These are phyloP conservation scores for Mucuna pruriens DNA, from an alignment of 306 rosid genomes.

Conservation along the genomic window DNA sequence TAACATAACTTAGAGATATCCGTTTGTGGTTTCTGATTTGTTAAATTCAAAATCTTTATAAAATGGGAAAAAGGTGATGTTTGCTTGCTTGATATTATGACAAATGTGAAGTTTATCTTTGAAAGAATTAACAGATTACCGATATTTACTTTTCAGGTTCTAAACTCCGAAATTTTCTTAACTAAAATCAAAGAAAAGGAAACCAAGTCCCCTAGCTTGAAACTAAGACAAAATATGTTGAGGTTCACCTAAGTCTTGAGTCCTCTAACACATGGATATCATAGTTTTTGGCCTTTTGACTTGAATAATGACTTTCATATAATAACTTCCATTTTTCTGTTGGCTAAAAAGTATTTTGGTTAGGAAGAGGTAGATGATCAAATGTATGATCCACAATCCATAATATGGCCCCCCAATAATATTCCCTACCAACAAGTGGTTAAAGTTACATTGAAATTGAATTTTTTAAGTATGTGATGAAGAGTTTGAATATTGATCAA, in stretches of 20 bases:
- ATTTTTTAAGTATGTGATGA: too few relatives aligned
- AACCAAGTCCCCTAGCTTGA: conserved; percentile 5
- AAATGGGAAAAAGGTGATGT: not conserved
- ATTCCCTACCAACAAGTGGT: too few relatives aligned
- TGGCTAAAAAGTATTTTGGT: not conserved
- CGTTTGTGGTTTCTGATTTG: conserved; percentile 22
- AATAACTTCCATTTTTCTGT: not conserved
- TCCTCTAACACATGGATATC: not conserved
- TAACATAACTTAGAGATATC: not conserved
- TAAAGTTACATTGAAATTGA: too few relatives aligned
- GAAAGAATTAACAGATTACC: conserved; percentile 36
- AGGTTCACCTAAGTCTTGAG: conserved; percentile 22
- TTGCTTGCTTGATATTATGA: conserved; percentile 18
- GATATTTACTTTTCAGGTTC: not conserved
- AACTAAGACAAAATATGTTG: not conserved
- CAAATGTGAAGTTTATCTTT: not conserved
- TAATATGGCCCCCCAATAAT: too few relatives aligned
- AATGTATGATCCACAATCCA: conserved; percentile 22
- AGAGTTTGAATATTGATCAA: too few relatives aligned
- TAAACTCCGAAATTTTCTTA: conserved; percentile 28
- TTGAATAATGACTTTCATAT: not conserved
- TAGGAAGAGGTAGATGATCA: conserved; percentile 15
- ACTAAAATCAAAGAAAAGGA: not conserved
- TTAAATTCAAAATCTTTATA: conserved; percentile 12
- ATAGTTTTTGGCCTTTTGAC: conserved; percentile 11